Evolutionary conservation across 164 flowering plant genomes (phyloP).

Genomic region (Nymphaea colorata): DNA sequence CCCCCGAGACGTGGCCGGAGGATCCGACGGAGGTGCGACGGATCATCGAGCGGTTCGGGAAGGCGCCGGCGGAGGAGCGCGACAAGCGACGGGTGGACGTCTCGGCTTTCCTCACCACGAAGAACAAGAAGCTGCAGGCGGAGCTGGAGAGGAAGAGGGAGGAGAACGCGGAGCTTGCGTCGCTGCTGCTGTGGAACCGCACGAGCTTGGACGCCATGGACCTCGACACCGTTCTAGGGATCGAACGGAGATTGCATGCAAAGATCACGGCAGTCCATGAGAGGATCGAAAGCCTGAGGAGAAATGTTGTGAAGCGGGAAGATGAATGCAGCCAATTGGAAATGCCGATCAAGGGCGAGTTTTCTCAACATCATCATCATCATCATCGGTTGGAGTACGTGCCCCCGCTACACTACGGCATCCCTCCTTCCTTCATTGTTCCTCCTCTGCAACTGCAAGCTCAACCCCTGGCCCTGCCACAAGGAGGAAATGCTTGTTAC

Average conservation of each 20-base stretch:
- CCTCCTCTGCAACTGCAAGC: too few species aligned
- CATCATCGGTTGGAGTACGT: too few species aligned
- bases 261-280: background rate
- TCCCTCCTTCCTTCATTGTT: too few species aligned
- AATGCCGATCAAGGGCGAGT: too few species aligned
- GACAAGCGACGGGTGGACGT: constrained; percentile 1
- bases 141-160: background rate
- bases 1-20: constrained; percentile 6
- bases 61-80: background rate
- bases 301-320: too few species aligned
- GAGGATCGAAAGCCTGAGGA: background rate
- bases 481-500: too few species aligned
- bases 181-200: background rate
- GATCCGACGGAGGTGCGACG: background rate
- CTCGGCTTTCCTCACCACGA: background rate
- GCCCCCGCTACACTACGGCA: too few species aligned
- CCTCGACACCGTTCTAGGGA: background rate
- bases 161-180: background rate
- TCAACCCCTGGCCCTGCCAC: too few species aligned
- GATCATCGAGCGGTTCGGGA: constrained; percentile 2
- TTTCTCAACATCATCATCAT: too few species aligned
- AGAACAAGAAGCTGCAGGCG: constrained; percentile 1
- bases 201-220: background rate
- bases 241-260: background rate
- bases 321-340: too few species aligned